Conservation (phyloP, 2,329 filamentous ascomycete genomes). For the Curvularia sp. region DNA sequence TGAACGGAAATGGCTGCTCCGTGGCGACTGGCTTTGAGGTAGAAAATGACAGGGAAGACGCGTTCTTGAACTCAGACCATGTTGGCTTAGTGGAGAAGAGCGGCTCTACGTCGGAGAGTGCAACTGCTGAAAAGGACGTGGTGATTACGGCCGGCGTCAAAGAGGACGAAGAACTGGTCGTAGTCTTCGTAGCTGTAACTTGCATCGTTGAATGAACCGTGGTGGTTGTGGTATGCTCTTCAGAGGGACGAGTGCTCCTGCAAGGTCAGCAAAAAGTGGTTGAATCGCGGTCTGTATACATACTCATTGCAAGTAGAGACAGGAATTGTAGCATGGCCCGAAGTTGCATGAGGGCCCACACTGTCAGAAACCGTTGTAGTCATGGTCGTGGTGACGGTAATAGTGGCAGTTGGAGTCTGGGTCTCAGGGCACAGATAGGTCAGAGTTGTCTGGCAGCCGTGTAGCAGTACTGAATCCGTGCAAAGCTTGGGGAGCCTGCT, state of each 20-base stretch:
- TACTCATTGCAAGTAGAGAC: constrained; percentile 3
- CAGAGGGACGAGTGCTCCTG: constrained; percentile 3
- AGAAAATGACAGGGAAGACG: neutral
- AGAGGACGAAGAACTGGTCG: neutral
- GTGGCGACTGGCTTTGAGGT: neutral
- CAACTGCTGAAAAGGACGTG: constrained; percentile 7
- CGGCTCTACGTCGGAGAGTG: neutral
- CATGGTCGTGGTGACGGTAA: constrained; percentile 29
- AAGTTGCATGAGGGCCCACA: neutral
- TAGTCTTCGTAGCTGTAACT: constrained; percentile 3
- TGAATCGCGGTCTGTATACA: neutral
- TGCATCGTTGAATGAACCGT: constrained; percentile 26
- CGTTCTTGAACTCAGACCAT: neutral
- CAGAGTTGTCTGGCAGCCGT: constrained; percentile 25
- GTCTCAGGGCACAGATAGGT: constrained; percentile 34
- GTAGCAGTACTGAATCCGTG: constrained; percentile 27
- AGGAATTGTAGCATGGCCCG: neutral
- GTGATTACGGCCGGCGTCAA: neutral
- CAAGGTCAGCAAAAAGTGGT: constrained; percentile 1
- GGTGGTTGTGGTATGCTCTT: constrained; percentile 23
- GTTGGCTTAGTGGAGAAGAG: neutral
- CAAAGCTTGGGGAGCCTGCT: constrained; percentile 29
- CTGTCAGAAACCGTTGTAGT: constrained; percentile 18
- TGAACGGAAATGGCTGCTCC: neutral
- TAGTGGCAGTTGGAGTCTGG: constrained; percentile 13